A percentile compares a stretch with the other conserved stretches of the same genome.
These are phyloP conservation scores for Fusarium verticillioides DNA, from an alignment of 2,329 filamentous ascomycete species.

Conservation along the genomic window DNA sequence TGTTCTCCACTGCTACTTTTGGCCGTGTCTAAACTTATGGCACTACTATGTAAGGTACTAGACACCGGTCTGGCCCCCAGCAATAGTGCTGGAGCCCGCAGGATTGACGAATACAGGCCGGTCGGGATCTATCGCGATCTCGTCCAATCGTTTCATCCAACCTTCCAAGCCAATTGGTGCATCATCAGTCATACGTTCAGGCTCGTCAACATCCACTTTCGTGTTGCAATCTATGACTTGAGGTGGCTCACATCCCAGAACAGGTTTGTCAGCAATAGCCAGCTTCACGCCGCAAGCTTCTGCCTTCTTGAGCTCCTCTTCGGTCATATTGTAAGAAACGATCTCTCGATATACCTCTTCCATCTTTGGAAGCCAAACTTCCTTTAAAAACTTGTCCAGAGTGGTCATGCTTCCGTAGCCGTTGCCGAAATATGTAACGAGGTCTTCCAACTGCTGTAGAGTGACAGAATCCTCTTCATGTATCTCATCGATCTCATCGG, in stretches of 20 bases:
- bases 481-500: not conserved
- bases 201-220: not conserved
- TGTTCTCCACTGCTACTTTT: accelerated
- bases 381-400: accelerated
- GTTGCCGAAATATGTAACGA: accelerated
- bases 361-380: not conserved
- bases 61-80: accelerated
- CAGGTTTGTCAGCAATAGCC: accelerated
- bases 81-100: accelerated
- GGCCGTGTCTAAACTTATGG: accelerated
- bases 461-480: not conserved
- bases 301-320: not conserved
- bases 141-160: not conserved
- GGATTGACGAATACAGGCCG: not conserved
- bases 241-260: accelerated
- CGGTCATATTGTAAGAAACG: accelerated
- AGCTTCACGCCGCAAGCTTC: not conserved
- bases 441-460: accelerated
- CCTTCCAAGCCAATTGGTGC: accelerated
- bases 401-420: not conserved
- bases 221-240: no score
- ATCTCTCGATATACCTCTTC: accelerated
- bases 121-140: not conserved
- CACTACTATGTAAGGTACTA: accelerated
- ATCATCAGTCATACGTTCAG: accelerated